Evolutionary conservation across 1,284 basidiomycete genomes (phyloP).

Genomic region (Sporisorium exsertum): DNA sequence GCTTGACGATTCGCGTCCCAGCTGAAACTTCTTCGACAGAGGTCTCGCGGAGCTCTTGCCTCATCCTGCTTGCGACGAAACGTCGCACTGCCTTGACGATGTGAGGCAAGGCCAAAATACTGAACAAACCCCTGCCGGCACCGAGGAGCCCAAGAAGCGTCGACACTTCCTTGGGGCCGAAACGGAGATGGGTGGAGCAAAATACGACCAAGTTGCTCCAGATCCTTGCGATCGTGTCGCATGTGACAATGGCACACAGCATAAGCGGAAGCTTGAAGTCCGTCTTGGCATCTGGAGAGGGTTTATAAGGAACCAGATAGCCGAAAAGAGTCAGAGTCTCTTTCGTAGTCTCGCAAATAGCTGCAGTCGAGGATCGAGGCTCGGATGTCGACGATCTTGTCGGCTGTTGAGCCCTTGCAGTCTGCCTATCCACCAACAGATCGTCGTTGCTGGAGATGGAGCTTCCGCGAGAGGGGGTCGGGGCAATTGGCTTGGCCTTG

Average conservation of each 20-base stretch:
- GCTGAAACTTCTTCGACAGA: constrained; percentile 5
- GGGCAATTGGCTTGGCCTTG: background rate
- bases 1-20: constrained; percentile 11
- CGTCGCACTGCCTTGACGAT: constrained; percentile 22
- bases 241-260: constrained; percentile 17
- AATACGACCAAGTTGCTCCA: constrained; percentile 41
- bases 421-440: background rate
- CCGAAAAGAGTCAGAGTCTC: constrained; percentile 20
- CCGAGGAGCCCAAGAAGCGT: constrained; percentile 29
- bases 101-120: constrained; percentile 21
- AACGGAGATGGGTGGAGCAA: constrained; percentile 31
- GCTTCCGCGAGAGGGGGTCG: constrained; percentile 1
- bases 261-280: constrained; percentile 43
- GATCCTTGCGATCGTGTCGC: constrained; percentile 24
- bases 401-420: background rate
- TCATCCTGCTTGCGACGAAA: constrained; percentile 23
- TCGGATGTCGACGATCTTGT: background rate
- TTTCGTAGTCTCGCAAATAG: background rate
- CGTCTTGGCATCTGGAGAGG: constrained; percentile 9
- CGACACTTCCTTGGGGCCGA: constrained; percentile 25
- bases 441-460: constrained; percentile 20
- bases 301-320: constrained; percentile 35
- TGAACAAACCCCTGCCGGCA: constrained; percentile 23
- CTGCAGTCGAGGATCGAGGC: background rate
- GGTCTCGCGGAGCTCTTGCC: constrained; percentile 15